phyloP scores from a whole-genome alignment of 108 stramenopile genomes.

The Schizochytrium sp. region DNA sequence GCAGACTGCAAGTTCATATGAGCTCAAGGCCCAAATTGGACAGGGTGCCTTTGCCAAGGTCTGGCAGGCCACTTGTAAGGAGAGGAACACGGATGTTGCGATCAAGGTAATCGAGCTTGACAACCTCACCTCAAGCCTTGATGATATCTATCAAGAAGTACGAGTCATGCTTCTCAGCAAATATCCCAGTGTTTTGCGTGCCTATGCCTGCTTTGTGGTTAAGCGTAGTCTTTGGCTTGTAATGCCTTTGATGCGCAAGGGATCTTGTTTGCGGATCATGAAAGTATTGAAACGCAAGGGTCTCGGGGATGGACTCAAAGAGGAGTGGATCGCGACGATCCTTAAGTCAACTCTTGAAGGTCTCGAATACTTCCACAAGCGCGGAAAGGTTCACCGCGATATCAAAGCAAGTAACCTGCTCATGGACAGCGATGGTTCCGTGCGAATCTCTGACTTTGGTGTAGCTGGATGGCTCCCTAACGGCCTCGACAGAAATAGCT shows the following conservation, averaged over 20 bases:
- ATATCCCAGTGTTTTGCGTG: constrained; percentile 72
- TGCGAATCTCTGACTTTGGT: constrained; percentile 80
- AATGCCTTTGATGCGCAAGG: constrained; percentile 78
- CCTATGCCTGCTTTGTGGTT: constrained; percentile 74
- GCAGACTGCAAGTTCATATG: constrained; percentile 17
- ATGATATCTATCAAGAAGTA: constrained; percentile 76
- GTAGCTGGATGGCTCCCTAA: constrained; percentile 69
- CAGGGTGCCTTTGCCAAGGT: constrained; percentile 77
- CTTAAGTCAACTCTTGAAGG: constrained; percentile 71
- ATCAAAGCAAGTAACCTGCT: constrained; percentile 95
- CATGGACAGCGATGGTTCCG: constrained; percentile 75
- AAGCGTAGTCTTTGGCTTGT: constrained; percentile 75
- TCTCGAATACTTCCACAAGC: constrained; percentile 88
- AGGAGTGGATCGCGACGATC: constrained; percentile 73
- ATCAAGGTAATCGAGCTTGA: constrained; percentile 79
- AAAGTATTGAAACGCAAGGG: constrained; percentile 28
- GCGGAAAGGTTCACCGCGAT: constrained; percentile 96
- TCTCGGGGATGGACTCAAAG: constrained; percentile 7
- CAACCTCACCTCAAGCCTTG: constrained; percentile 70
- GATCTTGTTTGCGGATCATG: constrained; percentile 76
- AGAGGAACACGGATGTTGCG: constrained; percentile 68
- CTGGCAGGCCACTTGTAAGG: constrained; percentile 69
- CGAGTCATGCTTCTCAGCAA: constrained; percentile 74
- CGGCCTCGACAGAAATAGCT: constrained; percentile 60
- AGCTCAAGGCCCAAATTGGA: constrained; percentile 67